Percentiles rank a stretch among this genome's conserved stretches.
phyloP scores from a whole-genome alignment of 495 filamentous ascomycete species.

The Trichoderma erinaceum region DNA sequence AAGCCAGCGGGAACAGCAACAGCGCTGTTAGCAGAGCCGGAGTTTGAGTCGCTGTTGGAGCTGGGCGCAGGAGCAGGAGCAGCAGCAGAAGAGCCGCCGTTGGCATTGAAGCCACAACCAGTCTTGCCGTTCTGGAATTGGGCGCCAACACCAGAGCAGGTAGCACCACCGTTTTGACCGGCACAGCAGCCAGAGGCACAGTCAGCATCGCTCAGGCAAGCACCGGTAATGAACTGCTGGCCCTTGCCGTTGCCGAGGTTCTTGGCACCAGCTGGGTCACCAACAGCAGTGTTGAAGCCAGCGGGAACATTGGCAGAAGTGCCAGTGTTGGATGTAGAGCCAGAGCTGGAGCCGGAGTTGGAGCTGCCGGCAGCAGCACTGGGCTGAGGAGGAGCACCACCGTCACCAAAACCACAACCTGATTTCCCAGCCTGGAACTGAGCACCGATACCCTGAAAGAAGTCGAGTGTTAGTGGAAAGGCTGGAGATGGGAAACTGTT shows the following conservation, averaged over 20 bases:
- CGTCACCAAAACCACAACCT: constrained; percentile 42
- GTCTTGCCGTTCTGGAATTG: constrained; percentile 39
- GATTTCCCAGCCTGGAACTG: constrained; percentile 39
- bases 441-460: constrained; percentile 28
- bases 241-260: constrained; percentile 32
- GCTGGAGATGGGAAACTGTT: constrained; percentile 16
- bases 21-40: constrained; percentile 27
- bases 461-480: constrained; percentile 23
- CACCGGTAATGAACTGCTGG: constrained; percentile 36
- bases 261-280: constrained; percentile 29
- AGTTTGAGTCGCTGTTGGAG: constrained; percentile 25
- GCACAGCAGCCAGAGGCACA: constrained; percentile 38
- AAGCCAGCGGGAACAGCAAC: constrained; percentile 16
- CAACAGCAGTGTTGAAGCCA: constrained; percentile 12
- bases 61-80: constrained; percentile 14
- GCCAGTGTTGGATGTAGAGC: constrained; percentile 28
- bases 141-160: constrained; percentile 27
- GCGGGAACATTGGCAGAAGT: constrained; percentile 12
- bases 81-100: background rate
- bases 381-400: constrained; percentile 29
- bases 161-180: constrained; percentile 28
- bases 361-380: constrained; percentile 19
- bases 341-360: constrained; percentile 29
- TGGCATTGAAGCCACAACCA: constrained; percentile 38
- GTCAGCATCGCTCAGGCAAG: constrained; percentile 36